phyloP scores from a whole-genome alignment of 2,329 filamentous ascomycete species.

The Lasiodiplodia sp. region DNA sequence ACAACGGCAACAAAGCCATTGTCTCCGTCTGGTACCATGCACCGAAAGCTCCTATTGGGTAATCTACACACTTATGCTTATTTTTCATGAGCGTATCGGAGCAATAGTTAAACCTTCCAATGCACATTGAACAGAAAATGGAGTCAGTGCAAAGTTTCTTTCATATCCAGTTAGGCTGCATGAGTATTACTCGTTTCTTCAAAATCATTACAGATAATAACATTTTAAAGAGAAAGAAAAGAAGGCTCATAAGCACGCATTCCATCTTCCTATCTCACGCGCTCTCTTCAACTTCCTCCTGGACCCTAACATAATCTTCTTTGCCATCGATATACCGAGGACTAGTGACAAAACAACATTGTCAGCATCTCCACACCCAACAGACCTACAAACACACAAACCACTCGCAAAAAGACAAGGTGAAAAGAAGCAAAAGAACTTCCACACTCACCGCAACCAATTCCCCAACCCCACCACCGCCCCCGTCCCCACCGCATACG shows the following conservation, averaged over 20 bases:
- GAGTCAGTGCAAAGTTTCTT: not conserved
- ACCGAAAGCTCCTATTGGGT: no score
- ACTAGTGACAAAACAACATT: not conserved
- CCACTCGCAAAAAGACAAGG: not conserved
- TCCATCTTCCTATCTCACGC: not conserved
- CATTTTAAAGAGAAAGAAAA: not conserved
- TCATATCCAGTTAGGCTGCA: not conserved
- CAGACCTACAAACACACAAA: no score
- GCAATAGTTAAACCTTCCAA: not conserved
- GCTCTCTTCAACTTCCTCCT: constrained; percentile 22
- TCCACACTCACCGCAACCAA: constrained; percentile 56
- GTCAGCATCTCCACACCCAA: not conserved
- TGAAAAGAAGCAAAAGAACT: not conserved
- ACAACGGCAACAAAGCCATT: no score
- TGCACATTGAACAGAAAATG: not conserved
- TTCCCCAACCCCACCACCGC: constrained; percentile 63
- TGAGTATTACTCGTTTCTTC: not conserved
- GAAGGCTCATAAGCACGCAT: not conserved
- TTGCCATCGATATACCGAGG: constrained; percentile 17
- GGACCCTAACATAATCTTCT: constrained; percentile 14
- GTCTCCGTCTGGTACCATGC: no score
- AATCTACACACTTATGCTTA: no score
- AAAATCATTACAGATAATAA: not conserved
- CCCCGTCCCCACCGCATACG: constrained; percentile 60
- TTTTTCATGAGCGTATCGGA: no score